Conservation (phyloP, 2,329 filamentous ascomycete genomes). For the Scedosporium minutisporum region DNA sequence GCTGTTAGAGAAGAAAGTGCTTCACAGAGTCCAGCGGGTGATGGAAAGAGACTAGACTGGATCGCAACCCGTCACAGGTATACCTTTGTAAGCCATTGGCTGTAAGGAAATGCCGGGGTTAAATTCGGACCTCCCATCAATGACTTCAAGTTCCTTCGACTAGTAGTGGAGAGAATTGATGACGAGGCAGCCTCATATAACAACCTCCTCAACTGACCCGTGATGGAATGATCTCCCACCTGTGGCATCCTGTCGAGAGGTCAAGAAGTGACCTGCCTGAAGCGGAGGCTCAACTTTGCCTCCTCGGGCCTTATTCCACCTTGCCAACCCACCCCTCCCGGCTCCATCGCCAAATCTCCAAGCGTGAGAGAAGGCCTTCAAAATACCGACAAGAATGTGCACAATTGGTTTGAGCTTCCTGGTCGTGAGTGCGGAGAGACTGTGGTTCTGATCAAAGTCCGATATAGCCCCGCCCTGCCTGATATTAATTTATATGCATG, state of each 20-base stretch:
- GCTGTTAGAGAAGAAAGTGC: too few species aligned
- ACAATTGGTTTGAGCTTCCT: too few species aligned
- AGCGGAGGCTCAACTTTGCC: neutral
- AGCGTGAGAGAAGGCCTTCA: too few species aligned
- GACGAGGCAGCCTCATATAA: too few species aligned
- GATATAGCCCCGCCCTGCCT: neutral
- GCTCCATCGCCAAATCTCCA: neutral
- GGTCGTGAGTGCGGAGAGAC: too few species aligned
- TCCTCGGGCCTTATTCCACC: neutral
- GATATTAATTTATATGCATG: conserved; percentile 5
- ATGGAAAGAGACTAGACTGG: neutral
- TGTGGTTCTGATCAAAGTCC: neutral
- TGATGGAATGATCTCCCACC: too few species aligned
- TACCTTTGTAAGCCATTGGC: neutral
- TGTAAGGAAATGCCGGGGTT: neutral
- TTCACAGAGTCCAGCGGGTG: too few species aligned
- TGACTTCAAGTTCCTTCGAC: too few species aligned
- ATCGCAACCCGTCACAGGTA: neutral
- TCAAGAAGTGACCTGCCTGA: neutral
- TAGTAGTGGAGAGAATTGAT: too few species aligned
- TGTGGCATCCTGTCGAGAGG: neutral
- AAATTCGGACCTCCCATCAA: too few species aligned
- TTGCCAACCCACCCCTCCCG: neutral
- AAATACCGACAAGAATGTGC: too few species aligned
- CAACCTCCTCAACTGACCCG: too few species aligned